Base-by-base conservation (phyloP, 306 rosid genomes). In the Cucurbita argyrosperma region DNA sequence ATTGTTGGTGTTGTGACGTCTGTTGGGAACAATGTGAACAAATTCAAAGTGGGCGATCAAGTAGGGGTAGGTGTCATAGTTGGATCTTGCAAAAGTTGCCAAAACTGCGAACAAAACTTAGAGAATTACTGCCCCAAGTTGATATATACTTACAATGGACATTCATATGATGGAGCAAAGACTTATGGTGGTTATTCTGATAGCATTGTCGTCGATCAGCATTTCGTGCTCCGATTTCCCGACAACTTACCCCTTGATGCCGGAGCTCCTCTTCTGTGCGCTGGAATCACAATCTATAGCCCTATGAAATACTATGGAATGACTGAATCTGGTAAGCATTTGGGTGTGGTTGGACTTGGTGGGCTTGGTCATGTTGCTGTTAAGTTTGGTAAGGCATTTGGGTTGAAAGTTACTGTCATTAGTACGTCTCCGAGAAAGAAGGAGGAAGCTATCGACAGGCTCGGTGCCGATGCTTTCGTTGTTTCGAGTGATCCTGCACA, bases 271-370 rank as follows among this genome's bases (percentile, higher is more conserved):
- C 93, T 90, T 2, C 85, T 93, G 23, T 93, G 98, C 75, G 98
- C 97, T 42, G 98, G 98, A 76, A 85, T 93, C 53, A 87, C 98
- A 54, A 85, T 89, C 54, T 90, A 89, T 76, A 93, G 98, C 80
- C 98, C 98, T 1, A 89, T 93, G 97, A 89, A 74, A 26, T 93
- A 86, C 78, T 93, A 89, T 80, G 96, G 98, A 71, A 87, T 90
- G 88, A 87, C 94, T 9, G 87, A 93, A 79, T 85, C 94, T 0
- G 96, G 98, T 26, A 89, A 87, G 83, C 96, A 90, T 80, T 80
- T 93, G 82, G 98, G 98, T 40, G 96, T 93, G 79, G 96, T 88
- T 13, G 97, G 97, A 52, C 98, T 93, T 59, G 98, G 98, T 75
- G 98, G 98, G 61, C 84, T 93, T 65, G 97, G 98, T 58, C 97